Evolutionary conservation across 768 basidiomycete species (phyloP).

Genomic region (Baorangia bicolor): DNA sequence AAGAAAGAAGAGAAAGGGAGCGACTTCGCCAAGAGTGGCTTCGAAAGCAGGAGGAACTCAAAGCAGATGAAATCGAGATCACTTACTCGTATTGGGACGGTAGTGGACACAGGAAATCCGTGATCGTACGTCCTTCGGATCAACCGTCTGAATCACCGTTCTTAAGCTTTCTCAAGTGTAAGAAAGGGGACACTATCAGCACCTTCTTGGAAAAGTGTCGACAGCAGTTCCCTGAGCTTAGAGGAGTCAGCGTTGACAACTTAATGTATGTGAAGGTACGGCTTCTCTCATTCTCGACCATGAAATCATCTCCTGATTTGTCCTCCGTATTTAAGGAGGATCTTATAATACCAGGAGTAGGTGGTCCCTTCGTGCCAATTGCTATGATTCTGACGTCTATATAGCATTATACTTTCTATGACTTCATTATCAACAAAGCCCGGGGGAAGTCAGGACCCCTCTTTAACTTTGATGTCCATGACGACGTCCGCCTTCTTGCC

Average conservation of each 20-base stretch:
- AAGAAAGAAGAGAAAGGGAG: slow-evolving; percentile 86
- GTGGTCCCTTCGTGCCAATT: slow-evolving; percentile 24
- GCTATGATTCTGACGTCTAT: background rate
- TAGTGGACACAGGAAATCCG: slow-evolving; percentile 92
- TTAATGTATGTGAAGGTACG: slow-evolving; percentile 96
- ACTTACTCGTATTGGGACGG: slow-evolving; percentile 99
- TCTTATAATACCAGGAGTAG: slow-evolving; percentile 92
- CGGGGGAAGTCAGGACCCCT: slow-evolving; percentile 97
- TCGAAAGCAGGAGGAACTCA: slow-evolving; percentile 63
- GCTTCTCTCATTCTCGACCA: background rate
- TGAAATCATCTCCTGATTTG: slow-evolving; percentile 2
- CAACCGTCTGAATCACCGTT: background rate
- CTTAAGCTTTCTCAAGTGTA: slow-evolving; percentile 58
- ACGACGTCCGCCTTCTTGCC: slow-evolving; percentile 90
- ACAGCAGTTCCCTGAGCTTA: slow-evolving; percentile 87
- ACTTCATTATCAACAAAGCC: slow-evolving; percentile 98
- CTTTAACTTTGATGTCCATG: slow-evolving; percentile 99
- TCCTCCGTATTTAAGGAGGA: slow-evolving; percentile 68
- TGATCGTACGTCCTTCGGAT: slow-evolving; percentile 56
- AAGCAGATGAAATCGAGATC: slow-evolving; percentile 79
- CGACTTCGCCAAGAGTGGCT: slow-evolving; percentile 90
- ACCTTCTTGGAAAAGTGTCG: slow-evolving; percentile 91
- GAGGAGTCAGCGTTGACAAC: slow-evolving; percentile 90
- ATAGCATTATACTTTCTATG: slow-evolving; percentile 98
- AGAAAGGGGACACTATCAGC: slow-evolving; percentile 91